A percentile compares a stretch with the other conserved stretches of the same genome.
Conservation (phyloP, 176 grass and related monocot genomes). For the Aegilops longissima region DNA sequence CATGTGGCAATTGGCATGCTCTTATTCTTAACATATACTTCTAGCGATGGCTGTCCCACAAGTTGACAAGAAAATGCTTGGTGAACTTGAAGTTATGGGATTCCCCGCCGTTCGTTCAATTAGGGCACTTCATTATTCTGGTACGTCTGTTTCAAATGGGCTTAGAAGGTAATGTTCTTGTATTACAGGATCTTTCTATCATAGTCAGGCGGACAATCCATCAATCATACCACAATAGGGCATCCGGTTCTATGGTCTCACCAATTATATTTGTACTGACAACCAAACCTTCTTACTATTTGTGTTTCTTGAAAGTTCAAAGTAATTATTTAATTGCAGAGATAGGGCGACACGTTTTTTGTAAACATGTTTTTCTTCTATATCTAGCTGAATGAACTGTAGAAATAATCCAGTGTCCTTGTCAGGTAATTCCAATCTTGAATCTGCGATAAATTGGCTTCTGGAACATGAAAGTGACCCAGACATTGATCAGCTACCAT, state of each 20-base stretch:
- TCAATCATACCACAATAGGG: not conserved
- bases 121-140: constrained; percentile 84
- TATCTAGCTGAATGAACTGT: not conserved
- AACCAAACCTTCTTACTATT: not conserved
- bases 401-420: constrained; percentile 23
- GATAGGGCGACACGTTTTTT: not conserved
- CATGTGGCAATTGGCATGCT: not conserved
- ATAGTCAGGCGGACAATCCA: not conserved
- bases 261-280: constrained; percentile 7
- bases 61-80: constrained; percentile 74
- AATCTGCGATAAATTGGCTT: constrained; percentile 78
- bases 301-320: constrained; percentile 3
- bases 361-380: constrained; percentile 20
- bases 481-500: constrained; percentile 75
- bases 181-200: not conserved
- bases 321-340: not conserved
- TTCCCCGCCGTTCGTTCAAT: constrained; percentile 67
- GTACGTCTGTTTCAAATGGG: constrained; percentile 45
- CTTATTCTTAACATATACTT: not conserved
- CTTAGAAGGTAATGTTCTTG: not conserved
- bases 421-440: constrained; percentile 70
- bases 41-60: constrained; percentile 66
- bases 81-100: constrained; percentile 83
- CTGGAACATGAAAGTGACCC: constrained; percentile 90
- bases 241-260: not conserved